These are phyloP conservation scores for Kodamaea kaohsiungensis DNA, from an alignment of 805 yeast species.

Conservation along the genomic window DNA sequence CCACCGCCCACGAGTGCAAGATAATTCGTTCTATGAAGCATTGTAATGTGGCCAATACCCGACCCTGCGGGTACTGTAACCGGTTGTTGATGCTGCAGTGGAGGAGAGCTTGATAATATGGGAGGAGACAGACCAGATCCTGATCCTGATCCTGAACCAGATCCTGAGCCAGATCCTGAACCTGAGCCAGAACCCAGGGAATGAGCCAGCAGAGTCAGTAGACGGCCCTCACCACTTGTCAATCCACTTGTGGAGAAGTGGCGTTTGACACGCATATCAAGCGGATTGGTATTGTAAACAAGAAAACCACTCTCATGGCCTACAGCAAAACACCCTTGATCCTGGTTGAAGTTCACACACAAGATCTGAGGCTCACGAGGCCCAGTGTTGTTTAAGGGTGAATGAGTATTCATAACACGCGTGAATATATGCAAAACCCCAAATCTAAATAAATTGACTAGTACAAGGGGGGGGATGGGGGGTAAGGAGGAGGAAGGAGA, in stretches of 20 bases:
- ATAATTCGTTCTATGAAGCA: conserved; percentile 91
- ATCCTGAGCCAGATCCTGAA: background rate
- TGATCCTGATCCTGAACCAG: conserved; percentile 3
- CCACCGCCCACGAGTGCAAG: conserved; percentile 93
- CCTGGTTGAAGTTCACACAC: conserved; percentile 79
- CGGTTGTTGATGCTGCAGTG: conserved; percentile 2
- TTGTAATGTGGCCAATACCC: conserved; percentile 75
- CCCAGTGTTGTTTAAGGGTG: conserved; percentile 8
- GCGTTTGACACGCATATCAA: conserved; percentile 65
- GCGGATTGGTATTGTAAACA: conserved; percentile 86
- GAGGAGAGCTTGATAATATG: conserved; percentile 16
- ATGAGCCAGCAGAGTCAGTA: conserved; percentile 17
- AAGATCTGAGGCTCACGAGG: conserved; percentile 41
- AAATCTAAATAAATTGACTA: background rate
- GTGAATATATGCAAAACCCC: background rate
- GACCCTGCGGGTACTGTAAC: conserved; percentile 21
- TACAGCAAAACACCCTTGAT: conserved; percentile 84
- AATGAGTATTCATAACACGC: conserved; percentile 19
- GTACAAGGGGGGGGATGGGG: conserved; percentile 1
- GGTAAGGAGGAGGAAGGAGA: background rate
- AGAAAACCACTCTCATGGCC: conserved; percentile 80
- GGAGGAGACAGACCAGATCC: background rate
- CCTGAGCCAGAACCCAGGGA: conserved; percentile 5
- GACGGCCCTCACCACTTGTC: conserved; percentile 25
- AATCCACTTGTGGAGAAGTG: conserved; percentile 26